These are phyloP conservation scores for Phaeodactylum tricornutum DNA, from an alignment of 108 stramenopile species.

Conservation along the genomic window DNA sequence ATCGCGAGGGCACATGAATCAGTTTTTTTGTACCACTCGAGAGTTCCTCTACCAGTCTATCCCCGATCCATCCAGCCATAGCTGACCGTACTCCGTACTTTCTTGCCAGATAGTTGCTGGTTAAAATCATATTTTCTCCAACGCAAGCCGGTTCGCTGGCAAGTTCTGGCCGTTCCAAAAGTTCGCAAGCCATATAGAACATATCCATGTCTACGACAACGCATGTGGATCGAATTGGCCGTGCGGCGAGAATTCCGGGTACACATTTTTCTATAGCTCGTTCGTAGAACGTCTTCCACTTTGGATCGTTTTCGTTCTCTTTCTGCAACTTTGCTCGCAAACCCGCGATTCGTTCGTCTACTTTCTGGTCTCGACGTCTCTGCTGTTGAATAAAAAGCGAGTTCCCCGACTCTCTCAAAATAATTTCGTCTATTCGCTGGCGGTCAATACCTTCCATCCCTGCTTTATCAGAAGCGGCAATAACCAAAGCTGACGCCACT, in stretches of 20 bases:
- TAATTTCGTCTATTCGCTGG: slow-evolving; percentile 57
- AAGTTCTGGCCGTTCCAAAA: slow-evolving; percentile 76
- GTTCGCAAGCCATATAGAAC: slow-evolving; percentile 87
- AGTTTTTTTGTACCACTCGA: slow-evolving; percentile 47
- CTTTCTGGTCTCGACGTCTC: slow-evolving; percentile 45
- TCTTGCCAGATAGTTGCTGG: slow-evolving; percentile 89
- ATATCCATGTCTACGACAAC: slow-evolving; percentile 94
- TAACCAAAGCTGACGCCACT: slow-evolving; percentile 53
- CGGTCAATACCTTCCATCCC: slow-evolving; percentile 80
- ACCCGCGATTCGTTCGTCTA: slow-evolving; percentile 35
- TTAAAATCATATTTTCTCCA: slow-evolving; percentile 85
- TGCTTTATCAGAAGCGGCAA: slow-evolving; percentile 68
- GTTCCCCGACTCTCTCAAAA: slow-evolving; percentile 63
- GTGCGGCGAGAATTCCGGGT: slow-evolving; percentile 9
- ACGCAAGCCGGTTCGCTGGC: slow-evolving; percentile 80
- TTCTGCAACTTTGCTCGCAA: slow-evolving; percentile 28
- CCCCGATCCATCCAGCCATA: slow-evolving; percentile 95
- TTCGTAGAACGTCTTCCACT: background rate
- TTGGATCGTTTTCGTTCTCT: background rate
- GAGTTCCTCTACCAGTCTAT: slow-evolving; percentile 69
- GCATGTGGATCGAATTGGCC: slow-evolving; percentile 37
- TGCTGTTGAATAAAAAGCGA: slow-evolving; percentile 65
- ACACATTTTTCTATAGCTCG: slow-evolving; percentile 21
- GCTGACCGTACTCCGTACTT: slow-evolving; percentile 92
- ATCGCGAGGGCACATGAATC: slow-evolving; percentile 66